A percentile compares a stretch with the other conserved stretches of the same genome.
Evolutionary conservation across 257 asterid species (phyloP).

Genomic region (Scutellaria baicalensis): DNA sequence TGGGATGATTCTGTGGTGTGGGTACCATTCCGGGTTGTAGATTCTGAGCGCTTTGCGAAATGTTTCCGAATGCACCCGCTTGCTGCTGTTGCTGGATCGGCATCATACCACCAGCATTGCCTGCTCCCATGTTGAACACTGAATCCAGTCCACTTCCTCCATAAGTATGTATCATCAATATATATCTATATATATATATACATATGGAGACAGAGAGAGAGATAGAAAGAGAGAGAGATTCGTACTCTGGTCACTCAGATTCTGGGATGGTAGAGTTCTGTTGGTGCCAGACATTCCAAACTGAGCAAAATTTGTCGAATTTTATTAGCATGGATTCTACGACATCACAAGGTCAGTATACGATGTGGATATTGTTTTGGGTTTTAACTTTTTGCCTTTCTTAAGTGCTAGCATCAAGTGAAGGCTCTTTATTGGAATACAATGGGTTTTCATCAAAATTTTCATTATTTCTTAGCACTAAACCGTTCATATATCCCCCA

Average conservation of each 20-base stretch:
- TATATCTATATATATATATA: neutral
- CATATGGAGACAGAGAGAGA: neutral
- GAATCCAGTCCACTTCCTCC: conserved; percentile 13
- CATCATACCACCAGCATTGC: conserved; percentile 68
- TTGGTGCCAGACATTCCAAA: conserved; percentile 63
- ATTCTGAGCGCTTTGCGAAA: conserved; percentile 59
- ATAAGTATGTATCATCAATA: neutral
- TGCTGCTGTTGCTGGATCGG: conserved; percentile 71
- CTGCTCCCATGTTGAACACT: conserved; percentile 82
- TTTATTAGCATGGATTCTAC: neutral
- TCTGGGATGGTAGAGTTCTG: conserved; percentile 69
- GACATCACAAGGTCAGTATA: neutral
- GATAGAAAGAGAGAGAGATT: neutral
- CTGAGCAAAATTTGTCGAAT: conserved; percentile 35
- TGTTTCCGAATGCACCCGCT: conserved; percentile 67
- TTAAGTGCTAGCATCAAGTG: neutral
- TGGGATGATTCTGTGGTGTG: conserved; percentile 58
- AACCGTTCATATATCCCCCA: neutral
- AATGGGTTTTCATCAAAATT: neutral
- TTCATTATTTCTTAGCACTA: neutral
- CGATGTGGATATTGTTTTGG: neutral
- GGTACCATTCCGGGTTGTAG: conserved; percentile 50
- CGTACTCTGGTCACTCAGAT: conserved; percentile 78
- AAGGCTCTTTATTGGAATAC: neutral
- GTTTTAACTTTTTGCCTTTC: neutral